Conservation (phyloP, 306 rosid species). For the Inga laurina region DNA sequence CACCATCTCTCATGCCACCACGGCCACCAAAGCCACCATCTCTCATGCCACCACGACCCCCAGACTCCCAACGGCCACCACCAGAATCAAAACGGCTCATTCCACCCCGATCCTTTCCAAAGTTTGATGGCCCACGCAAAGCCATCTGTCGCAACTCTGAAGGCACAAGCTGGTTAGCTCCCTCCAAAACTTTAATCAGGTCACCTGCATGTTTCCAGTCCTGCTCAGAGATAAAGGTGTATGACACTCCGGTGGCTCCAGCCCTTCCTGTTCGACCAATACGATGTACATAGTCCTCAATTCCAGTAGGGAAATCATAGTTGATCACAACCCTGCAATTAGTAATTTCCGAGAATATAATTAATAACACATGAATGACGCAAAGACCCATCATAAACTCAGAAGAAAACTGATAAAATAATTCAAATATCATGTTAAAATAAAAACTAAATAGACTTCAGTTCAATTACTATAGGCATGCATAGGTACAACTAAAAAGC, state of each 20-base stretch:
- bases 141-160: slow-evolving; percentile 86
- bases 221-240: slow-evolving; percentile 96
- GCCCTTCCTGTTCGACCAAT: slow-evolving; percentile 99
- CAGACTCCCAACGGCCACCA: slow-evolving; percentile 64
- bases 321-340: slow-evolving; percentile 84
- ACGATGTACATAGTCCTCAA: slow-evolving; percentile 97
- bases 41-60: slow-evolving; percentile 66
- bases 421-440: neutral
- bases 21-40: slow-evolving; percentile 53
- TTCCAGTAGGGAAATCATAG: slow-evolving; percentile 95
- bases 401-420: slow-evolving; percentile 24
- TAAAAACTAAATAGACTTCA: neutral
- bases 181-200: slow-evolving; percentile 91
- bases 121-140: slow-evolving; percentile 74
- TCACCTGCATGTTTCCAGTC: slow-evolving; percentile 96
- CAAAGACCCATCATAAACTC: neutral
- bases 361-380: neutral
- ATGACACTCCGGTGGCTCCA: slow-evolving; percentile 91
- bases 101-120: slow-evolving; percentile 74
- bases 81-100: slow-evolving; percentile 71
- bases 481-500: neutral
- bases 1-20: slow-evolving; percentile 67
- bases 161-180: slow-evolving; percentile 94
- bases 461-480: neutral
- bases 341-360: neutral